Conservation (phyloP, 1,284 basidiomycete genomes). For the Tilletia setariae region DNA sequence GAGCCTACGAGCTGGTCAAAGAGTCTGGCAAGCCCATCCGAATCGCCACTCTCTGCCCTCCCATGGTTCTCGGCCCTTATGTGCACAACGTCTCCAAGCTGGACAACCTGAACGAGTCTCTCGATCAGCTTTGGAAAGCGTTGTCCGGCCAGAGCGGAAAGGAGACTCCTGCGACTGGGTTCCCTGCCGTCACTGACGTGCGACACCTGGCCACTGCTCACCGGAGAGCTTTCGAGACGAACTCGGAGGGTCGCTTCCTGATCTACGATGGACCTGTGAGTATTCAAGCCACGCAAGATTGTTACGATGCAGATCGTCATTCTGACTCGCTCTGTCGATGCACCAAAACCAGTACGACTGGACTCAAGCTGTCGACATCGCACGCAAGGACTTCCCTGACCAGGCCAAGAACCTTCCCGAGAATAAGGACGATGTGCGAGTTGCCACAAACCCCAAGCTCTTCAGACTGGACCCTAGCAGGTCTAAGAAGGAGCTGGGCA, state of each 20-base stretch:
- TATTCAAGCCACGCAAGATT: too few species aligned
- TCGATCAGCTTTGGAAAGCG: conserved; percentile 54
- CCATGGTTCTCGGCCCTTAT: conserved; percentile 55
- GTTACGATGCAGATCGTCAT: too few species aligned
- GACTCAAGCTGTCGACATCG: conserved; percentile 38
- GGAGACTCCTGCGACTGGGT: conserved; percentile 3
- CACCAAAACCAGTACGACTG: conserved; percentile 16
- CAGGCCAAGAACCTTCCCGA: conserved; percentile 36
- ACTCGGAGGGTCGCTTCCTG: conserved; percentile 11
- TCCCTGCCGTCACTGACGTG: not conserved
- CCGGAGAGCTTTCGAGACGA: conserved; percentile 1
- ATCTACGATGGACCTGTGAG: conserved; percentile 12
- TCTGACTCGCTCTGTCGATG: too few species aligned
- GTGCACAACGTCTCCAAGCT: conserved; percentile 61
- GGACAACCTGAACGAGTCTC: conserved; percentile 62
- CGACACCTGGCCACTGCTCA: not conserved
- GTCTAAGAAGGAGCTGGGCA: conserved; percentile 57
- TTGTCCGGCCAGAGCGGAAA: conserved; percentile 54
- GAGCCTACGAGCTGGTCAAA: conserved; percentile 54
- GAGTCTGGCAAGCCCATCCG: conserved; percentile 22
- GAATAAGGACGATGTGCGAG: conserved; percentile 37
- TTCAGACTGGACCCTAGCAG: conserved; percentile 54
- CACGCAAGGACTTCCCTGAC: conserved; percentile 30
- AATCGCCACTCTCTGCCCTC: not conserved
- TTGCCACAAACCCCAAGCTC: conserved; percentile 32